Conservation (phyloP, 805 yeast species). For the Nakazawaea ambrosiae region DNA sequence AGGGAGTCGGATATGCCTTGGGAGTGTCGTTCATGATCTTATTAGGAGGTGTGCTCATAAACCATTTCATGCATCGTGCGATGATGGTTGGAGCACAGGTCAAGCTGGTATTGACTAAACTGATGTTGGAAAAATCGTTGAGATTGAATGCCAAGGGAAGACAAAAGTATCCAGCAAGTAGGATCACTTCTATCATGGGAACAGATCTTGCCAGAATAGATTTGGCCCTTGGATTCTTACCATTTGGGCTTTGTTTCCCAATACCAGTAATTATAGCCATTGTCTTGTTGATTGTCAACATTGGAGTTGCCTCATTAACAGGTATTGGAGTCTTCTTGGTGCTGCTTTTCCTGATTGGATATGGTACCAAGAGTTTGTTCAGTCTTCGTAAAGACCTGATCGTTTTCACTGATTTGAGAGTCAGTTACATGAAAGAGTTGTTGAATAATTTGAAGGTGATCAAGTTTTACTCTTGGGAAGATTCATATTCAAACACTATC, state of each 20-base stretch:
- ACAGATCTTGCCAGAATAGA: constrained; percentile 80
- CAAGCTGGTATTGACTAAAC: constrained; percentile 65
- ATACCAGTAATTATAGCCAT: constrained; percentile 55
- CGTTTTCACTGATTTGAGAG: constrained; percentile 67
- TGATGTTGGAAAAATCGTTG: constrained; percentile 63
- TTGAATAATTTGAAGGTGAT: constrained; percentile 72
- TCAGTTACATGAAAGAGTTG: constrained; percentile 70
- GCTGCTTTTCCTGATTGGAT: constrained; percentile 40
- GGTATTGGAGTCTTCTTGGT: constrained; percentile 56
- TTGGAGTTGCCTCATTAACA: constrained; percentile 68
- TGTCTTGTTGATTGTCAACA: constrained; percentile 54
- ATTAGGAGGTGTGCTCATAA: constrained; percentile 38
- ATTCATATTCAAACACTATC: constrained; percentile 58
- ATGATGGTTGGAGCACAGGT: constrained; percentile 63
- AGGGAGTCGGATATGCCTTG: constrained; percentile 71
- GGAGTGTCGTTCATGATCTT: constrained; percentile 57
- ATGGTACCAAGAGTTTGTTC: constrained; percentile 45
- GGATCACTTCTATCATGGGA: constrained; percentile 70
- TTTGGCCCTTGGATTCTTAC: constrained; percentile 63
- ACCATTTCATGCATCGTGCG: constrained; percentile 58
- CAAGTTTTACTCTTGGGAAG: constrained; percentile 90
- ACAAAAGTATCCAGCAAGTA: constrained; percentile 57
- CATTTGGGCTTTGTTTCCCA: constrained; percentile 58
- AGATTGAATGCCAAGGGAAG: constrained; percentile 49
- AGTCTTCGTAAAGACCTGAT: constrained; percentile 50